These are phyloP conservation scores for Aspergillus sp. DNA, from an alignment of 2,329 filamentous ascomycete species.

Conservation along the genomic window DNA sequence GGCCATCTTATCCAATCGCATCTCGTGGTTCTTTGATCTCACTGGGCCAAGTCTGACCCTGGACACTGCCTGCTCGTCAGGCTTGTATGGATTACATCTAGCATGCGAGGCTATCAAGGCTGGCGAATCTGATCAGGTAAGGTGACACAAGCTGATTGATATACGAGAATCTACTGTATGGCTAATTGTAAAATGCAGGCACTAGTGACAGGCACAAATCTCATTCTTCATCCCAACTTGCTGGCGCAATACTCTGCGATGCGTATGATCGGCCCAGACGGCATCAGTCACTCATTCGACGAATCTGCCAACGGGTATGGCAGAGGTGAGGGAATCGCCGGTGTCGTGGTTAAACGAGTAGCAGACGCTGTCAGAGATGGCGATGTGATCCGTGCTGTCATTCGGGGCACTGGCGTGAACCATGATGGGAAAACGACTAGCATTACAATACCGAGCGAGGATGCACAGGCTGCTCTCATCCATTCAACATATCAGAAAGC, in stretches of 20 bases:
- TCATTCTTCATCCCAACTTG: constrained; percentile 33
- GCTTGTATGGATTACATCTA: constrained; percentile 25
- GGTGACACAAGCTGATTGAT: no score
- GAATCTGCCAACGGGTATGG: constrained; percentile 59
- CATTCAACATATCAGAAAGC: constrained; percentile 1
- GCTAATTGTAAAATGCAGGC: constrained; percentile 22
- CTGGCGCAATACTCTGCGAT: constrained; percentile 13
- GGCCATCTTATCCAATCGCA: constrained; percentile 36
- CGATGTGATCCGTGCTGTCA: constrained; percentile 25
- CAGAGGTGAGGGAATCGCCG: constrained; percentile 57
- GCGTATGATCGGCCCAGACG: constrained; percentile 37
- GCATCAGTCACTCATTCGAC: constrained; percentile 50
- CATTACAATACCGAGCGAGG: constrained; percentile 5
- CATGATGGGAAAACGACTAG: constrained; percentile 17
- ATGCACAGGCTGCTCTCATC: constrained; percentile 6
- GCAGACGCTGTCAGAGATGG: constrained; percentile 23
- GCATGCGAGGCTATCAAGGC: constrained; percentile 20
- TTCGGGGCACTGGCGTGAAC: constrained; percentile 18
- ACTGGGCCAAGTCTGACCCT: constrained; percentile 39
- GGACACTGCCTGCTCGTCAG: constrained; percentile 45
- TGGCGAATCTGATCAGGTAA: no score
- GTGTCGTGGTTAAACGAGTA: constrained; percentile 49
- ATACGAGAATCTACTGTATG: no score
- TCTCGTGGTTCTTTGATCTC: constrained; percentile 35
- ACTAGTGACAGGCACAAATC: constrained; percentile 31